Evolutionary conservation across 1,284 basidiomycete genomes (phyloP), one percentile per base, ranked within the genome.

Genomic region (Xerocomus cyaneibrunnescens): DNA sequence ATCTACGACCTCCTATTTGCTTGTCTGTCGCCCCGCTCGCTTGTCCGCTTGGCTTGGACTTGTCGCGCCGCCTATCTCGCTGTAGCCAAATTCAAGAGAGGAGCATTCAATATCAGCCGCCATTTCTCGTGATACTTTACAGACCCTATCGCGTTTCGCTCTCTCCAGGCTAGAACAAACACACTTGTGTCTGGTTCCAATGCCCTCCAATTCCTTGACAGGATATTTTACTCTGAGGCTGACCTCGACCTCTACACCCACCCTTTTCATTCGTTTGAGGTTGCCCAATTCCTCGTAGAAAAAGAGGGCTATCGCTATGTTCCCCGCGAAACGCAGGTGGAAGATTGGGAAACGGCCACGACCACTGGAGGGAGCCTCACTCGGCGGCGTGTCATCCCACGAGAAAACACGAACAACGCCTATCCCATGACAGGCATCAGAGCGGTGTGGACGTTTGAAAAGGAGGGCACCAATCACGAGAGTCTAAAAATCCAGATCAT

Each of bases 111-210:
- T 35, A 19, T 67, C 42, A 66, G 62, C 43, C 58, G 37, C 22
- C 66, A 65, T 39, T 51, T 68, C 8, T 65, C 52, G 3, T 37
- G 51, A 13, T 65, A 54, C 36, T 65, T 68, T 30, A n/a, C 36
- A 1, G 57, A 72, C 25, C 62, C 72, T 21, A 12, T 69, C 45
- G 64, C 63, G 13, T 79, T 81, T 52, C 73, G 79, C 16, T 62
- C 56, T 27, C 61, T 81, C 8, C 78, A 79, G 60, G 72, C 69
- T 0, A 53, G 57, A 34, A 79, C 76, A 0, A 70, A 71, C 22
- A 70, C 72, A 0, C 54, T 81, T 12, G 70, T 81, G 22, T 80
- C 79, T 2, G 79, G 79, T n/a, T 81, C 79, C 0, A 67, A 62
- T 27, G 79, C 74, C 2, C 70, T 81, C 7, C 78, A 80, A 55